Conservation (phyloP, 139 green algal species). For the Chlamydomonas schloesseri region DNA sequence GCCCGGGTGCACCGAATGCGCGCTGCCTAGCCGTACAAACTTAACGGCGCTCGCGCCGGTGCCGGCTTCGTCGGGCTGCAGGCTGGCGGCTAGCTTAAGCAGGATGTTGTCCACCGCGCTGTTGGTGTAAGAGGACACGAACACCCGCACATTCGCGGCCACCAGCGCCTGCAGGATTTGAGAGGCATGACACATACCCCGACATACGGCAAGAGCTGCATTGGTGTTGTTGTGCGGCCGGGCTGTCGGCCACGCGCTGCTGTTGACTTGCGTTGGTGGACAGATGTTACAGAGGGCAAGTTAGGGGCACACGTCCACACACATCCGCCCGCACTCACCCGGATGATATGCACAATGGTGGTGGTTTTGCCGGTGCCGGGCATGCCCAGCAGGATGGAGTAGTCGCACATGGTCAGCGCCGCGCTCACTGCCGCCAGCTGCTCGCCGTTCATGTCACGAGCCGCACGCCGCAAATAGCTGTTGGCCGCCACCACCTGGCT, state of each 20-base stretch:
- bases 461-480: constrained; percentile 35
- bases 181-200: neutral
- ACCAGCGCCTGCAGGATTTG: constrained; percentile 64
- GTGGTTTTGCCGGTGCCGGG: constrained; percentile 87
- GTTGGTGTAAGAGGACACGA: constrained; percentile 98
- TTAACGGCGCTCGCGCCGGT: constrained; percentile 35
- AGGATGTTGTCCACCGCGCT: constrained; percentile 97
- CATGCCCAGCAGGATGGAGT: constrained; percentile 91
- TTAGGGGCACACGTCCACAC: too few relatives aligned
- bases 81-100: constrained; percentile 73
- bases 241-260: too few relatives aligned
- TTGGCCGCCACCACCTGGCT: constrained; percentile 13
- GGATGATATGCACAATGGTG: constrained; percentile 68
- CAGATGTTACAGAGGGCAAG: too few relatives aligned
- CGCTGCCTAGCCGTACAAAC: constrained; percentile 85
- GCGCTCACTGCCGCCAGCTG: constrained; percentile 75
- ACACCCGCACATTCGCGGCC: constrained; percentile 66
- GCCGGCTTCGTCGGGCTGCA: too few relatives aligned
- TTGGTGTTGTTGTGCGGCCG: too few relatives aligned
- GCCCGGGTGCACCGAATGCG: constrained; percentile 64
- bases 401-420: constrained; percentile 79
- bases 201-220: too few relatives aligned
- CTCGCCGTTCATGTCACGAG: constrained; percentile 72
- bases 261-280: too few relatives aligned
- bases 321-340: neutral